These are phyloP conservation scores for Sugiyamaella sp. DNA, from an alignment of 1,139 yeast genomes.

Conservation along the genomic window DNA sequence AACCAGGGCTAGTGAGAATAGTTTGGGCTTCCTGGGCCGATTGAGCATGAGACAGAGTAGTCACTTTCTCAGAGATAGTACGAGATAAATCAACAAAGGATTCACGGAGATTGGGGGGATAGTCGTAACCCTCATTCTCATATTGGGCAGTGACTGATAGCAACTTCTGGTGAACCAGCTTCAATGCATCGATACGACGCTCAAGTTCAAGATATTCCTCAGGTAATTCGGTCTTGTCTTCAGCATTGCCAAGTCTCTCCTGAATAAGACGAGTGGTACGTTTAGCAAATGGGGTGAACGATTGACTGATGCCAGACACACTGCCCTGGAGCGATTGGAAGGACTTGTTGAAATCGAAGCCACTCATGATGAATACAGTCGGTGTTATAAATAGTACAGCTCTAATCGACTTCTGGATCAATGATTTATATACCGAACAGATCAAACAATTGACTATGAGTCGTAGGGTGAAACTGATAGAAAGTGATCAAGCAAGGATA, in stretches of 20 bases:
- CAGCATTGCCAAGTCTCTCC: conserved; percentile 76
- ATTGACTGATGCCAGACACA: conserved; percentile 44
- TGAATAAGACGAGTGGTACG: conserved; percentile 79
- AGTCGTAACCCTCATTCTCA: conserved; percentile 81
- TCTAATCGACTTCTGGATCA: background rate
- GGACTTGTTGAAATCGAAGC: conserved; percentile 45
- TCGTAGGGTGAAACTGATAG: background rate
- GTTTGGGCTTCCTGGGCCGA: conserved; percentile 84
- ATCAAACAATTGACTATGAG: background rate
- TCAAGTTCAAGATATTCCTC: conserved; percentile 80
- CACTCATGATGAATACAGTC: conserved; percentile 33
- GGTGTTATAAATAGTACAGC: background rate
- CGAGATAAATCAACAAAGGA: conserved; percentile 75
- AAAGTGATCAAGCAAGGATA: background rate
- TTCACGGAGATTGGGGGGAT: conserved; percentile 75
- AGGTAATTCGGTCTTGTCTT: conserved; percentile 81
- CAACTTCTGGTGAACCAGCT: conserved; percentile 69
- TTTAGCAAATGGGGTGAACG: conserved; percentile 68
- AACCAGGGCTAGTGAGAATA: conserved; percentile 60
- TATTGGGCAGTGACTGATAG: conserved; percentile 72
- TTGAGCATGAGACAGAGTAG: conserved; percentile 71
- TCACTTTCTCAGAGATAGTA: conserved; percentile 65
- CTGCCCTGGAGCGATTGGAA: conserved; percentile 42
- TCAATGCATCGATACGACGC: conserved; percentile 72
- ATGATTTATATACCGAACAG: background rate